Percentiles rank a stretch among this genome's conserved stretches.
These are phyloP conservation scores for Diospyros kaki DNA, from an alignment of 148 eudicot genomes.

Conservation along the genomic window DNA sequence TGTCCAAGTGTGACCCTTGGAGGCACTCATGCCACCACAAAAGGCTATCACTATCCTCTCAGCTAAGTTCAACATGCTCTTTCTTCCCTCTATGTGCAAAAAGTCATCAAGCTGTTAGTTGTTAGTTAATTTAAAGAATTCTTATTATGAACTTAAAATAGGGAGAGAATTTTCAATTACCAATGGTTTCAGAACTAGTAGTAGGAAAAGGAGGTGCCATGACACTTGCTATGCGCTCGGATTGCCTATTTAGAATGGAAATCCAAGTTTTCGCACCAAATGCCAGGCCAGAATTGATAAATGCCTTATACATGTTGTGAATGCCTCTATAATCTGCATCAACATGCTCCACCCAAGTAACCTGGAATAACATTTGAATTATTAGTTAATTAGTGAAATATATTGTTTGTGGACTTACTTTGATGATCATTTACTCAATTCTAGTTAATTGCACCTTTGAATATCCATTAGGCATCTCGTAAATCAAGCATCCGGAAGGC, in stretches of 20 bases:
- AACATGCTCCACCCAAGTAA: conserved; percentile 53
- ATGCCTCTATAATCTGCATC: conserved; percentile 30
- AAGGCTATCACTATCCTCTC: conserved; percentile 48
- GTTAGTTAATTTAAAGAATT: no score
- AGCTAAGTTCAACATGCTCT: conserved; percentile 39
- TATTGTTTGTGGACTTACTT: no score
- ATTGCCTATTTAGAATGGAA: conserved; percentile 27
- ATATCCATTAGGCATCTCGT: conserved; percentile 41
- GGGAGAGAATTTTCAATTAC: background rate
- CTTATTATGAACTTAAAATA: no score
- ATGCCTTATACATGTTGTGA: conserved; percentile 25
- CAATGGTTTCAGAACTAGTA: conserved; percentile 11
- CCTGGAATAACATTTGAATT: conserved; percentile 16
- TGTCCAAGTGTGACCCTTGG: conserved; percentile 36
- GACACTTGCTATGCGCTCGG: conserved; percentile 33
- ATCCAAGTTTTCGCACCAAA: conserved; percentile 44
- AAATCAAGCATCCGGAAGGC: conserved; percentile 47
- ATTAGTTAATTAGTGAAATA: no score
- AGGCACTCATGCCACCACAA: conserved; percentile 33
- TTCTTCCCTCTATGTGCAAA: no score
- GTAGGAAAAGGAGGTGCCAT: conserved; percentile 21
- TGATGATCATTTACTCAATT: background rate
- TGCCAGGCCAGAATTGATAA: conserved; percentile 27
- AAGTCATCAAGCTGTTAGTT: no score
- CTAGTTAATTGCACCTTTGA: conserved; percentile 26